Evolutionary conservation across 225 moss, liverwort and hornwort genomes (phyloP), one percentile per base, ranked within the genome.

Genomic region (Antitrichia curtipendula): DNA sequence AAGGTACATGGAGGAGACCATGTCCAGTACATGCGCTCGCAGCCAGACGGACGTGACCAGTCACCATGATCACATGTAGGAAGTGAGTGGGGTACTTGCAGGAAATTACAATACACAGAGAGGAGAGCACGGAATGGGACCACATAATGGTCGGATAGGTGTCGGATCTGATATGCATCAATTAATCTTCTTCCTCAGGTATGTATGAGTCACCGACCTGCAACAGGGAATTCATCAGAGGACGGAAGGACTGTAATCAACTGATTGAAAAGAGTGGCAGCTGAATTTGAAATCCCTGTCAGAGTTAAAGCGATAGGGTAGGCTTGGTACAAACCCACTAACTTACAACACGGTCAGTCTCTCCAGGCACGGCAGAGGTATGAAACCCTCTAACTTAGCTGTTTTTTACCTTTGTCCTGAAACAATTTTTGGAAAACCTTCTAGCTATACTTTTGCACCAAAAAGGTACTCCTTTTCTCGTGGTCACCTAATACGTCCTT

Each of bases 171-270:
- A 90, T 64, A 41, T 14, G 74, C 85, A 60, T 81, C 85, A 81
- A n/a, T n/a, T n/a, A n/a, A 58, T 68, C 62, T 41, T 52, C 66
- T 87, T 64, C 82, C 81, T 70, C 88, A 57, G 71, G 54, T 28
- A 54, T 70, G 53, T 47, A 81, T 61, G 75, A 88, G 70, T 73
- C 88, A 82, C 88, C 82, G 88, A 86, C 82, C 90, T 85, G 81
- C 81, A 88, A 81, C 84, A 84, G 60, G 60, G 81, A 78, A 71
- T 12, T 60, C 36, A 57, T 68, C 52, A 36, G 50, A 53, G 27
- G 38, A 49, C 65, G 58, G 12, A 20, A 53, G 72, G 58, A 80
- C 70, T 47, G 27, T 47, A 69, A 62, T 45, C 22, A 49, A 75
- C 64, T 78, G 34, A 82, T 81, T 82, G 76, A 53, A 40, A 74